Evolutionary conservation across 805 yeast genomes (phyloP), one percentile per base, ranked within the genome.

Genomic region (Tetrapisispora namnaoensis): DNA sequence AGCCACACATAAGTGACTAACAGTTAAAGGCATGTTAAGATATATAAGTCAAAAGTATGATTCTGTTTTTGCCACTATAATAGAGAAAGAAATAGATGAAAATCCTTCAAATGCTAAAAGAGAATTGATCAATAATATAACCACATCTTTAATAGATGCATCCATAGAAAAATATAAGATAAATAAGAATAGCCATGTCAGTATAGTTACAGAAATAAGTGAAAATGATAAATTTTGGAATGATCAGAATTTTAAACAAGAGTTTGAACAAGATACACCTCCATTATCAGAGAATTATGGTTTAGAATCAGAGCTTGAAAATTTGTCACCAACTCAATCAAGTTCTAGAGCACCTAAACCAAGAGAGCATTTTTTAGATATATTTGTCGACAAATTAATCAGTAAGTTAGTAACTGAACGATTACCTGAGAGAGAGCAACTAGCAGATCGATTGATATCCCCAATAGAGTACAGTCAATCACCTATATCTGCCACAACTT

Each of bases 311-410:
- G 16, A 10, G 8, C 6, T n/a, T 2, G 14, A 40, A n/a, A 17
- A 17, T 6, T 3, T 18, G 9, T 8, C 5, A 28, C 22, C 36
- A 16, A 18, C 4, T 20, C 13, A 18, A 3, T 5, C 14, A 6
- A 11, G 3, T 7, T 38, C 28, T n/a, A 35, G 20, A 20, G 24
- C 21, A 18, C 11, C 17, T n/a, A 6, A 37, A 2, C 40, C 37
- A 21, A 40, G 42, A 9, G 68, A 66, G 18, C 85, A 80, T 56
- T 82, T 82, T 57, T 67, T 78, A 49, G 89, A 82, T 58, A 66
- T 71, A 30, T 66, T 82, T 45, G 65, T 82, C 49, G 83, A 79
- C 53, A 73, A 71, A 54, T 56, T 82, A 45, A 58, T 82, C 14
- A 63, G 71, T n/a, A 73, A 73, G 51, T 68, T 80, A 1, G 61